phyloP scores from a whole-genome alignment of 2,329 filamentous ascomycete genomes.

The Aspergillus sp. region DNA sequence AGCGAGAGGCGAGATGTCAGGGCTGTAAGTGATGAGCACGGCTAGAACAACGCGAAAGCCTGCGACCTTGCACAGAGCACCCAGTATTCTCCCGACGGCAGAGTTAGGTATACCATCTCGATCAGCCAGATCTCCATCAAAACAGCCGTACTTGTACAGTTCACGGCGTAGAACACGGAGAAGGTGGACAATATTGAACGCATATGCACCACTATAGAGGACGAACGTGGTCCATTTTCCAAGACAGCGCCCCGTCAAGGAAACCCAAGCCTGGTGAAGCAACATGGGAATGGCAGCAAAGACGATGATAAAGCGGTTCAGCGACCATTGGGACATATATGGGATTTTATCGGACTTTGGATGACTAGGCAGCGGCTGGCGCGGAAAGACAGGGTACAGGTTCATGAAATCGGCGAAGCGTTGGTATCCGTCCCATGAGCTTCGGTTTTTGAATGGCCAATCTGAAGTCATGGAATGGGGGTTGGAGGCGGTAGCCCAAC shows the following conservation, averaged over 20 bases:
- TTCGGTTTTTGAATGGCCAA: too few relatives aligned
- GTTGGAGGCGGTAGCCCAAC: too few relatives aligned
- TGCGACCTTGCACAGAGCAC: not conserved
- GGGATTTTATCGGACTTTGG: conserved; percentile 15
- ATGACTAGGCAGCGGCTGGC: conserved; percentile 7
- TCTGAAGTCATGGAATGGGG: too few relatives aligned
- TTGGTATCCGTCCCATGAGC: too few relatives aligned
- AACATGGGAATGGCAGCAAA: conserved; percentile 13
- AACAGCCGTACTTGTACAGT: conserved; percentile 12
- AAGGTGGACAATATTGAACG: conserved; percentile 11
- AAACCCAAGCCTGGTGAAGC: conserved; percentile 13
- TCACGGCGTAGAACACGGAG: conserved; percentile 11
- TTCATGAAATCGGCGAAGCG: too few relatives aligned
- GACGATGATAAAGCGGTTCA: conserved; percentile 14
- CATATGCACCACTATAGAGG: conserved; percentile 13
- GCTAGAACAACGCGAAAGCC: not conserved
- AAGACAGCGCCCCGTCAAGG: conserved; percentile 10
- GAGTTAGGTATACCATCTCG: conserved; percentile 18
- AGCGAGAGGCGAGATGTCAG: too few relatives aligned
- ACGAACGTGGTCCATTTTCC: conserved; percentile 8
- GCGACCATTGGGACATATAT: conserved; percentile 14
- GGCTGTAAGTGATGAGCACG: not conserved
- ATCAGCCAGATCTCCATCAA: conserved; percentile 18
- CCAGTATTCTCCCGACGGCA: conserved; percentile 12
- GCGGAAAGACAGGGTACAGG: too few relatives aligned